These are phyloP conservation scores for Raffaelea deltoideospora DNA, from an alignment of 2,329 filamentous ascomycete genomes.

Conservation along the genomic window DNA sequence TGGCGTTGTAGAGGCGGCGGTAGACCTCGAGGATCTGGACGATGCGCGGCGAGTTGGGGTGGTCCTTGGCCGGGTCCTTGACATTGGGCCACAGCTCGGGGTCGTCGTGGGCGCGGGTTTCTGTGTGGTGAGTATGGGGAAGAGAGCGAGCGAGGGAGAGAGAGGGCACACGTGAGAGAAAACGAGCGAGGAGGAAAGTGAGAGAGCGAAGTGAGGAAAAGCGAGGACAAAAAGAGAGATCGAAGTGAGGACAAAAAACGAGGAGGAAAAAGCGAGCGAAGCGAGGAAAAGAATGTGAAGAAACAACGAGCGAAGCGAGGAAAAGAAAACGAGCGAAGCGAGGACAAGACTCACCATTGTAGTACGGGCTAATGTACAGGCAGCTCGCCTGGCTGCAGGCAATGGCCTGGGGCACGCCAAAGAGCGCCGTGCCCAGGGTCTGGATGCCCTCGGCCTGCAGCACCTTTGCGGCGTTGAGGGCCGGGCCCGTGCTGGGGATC, in stretches of 20 bases:
- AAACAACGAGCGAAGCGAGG: no score
- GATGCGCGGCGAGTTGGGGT: slow-evolving; percentile 30
- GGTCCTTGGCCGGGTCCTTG: slow-evolving; percentile 28
- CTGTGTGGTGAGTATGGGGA: no score
- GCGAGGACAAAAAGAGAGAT: no score
- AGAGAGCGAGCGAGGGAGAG: no score
- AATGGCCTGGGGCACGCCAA: slow-evolving; percentile 31
- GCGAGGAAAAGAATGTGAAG: no score
- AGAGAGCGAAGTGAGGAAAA: no score
- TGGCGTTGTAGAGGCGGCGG: slow-evolving; percentile 26
- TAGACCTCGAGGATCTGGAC: slow-evolving; percentile 33
- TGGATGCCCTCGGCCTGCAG: slow-evolving; percentile 27
- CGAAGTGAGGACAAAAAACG: no score
- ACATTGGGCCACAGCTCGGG: slow-evolving; percentile 28
- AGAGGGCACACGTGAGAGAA: no score
- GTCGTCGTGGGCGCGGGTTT: slow-evolving; percentile 27
- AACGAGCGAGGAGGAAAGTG: no score
- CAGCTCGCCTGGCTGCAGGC: slow-evolving; percentile 31
- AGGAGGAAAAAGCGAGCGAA: no score
- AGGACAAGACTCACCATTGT: slow-evolving; percentile 25
- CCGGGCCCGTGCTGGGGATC: slow-evolving; percentile 32
- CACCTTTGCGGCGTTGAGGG: slow-evolving; percentile 26
- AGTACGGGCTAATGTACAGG: slow-evolving; percentile 34
- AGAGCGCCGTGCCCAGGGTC: slow-evolving; percentile 29
- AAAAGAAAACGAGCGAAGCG: no score